Evolutionary conservation across 805 yeast genomes (phyloP), one percentile per base, ranked within the genome.

Genomic region (Isabelozyma rhagii): DNA sequence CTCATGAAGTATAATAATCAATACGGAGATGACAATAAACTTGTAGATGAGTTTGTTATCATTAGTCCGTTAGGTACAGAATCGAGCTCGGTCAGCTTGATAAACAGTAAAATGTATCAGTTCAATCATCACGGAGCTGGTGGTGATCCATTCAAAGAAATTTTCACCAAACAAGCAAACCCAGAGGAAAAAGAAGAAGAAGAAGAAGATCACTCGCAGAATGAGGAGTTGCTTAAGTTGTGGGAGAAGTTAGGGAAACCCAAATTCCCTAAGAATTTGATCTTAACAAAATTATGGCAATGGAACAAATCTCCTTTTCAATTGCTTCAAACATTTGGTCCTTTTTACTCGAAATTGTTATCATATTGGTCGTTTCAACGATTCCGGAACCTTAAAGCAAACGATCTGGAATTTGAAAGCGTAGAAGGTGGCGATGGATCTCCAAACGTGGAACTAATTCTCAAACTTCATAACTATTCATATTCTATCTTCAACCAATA

Each of bases 1-100:
- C 55, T 73, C 18, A 58, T 72, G 70, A 73, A 73, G 54, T 71
- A 70, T 51, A 68, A 69, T 46, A 58, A 60, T 9, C 54, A 50
- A 40, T 52, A 47, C 21, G 50, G 47, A 8, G 51, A 52, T 15
- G 54, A 47, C 17, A 44, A 48, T 3, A 45, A 52, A 27, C 40
- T 56, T 21, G 72, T 61, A 28, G 60, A 49, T 41, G 61, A 53
- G 38, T 64, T 57, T 41, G 56, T 67, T 36, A 47, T 64, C 14
- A 74, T 72, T 4, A 71, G 77, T 54, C 77, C 78, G 4, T 67
- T 73, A 76, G 78, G 78, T 4, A 71, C 78, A 0, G 78, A 73
- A 49, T 62, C 75, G 11, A 71, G 67, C 47, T 56, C 56, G 29
- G 50, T 54, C 14, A 71, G 77, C 50, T 65, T 72, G 52, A 56